Conservation (phyloP, 768 basidiomycete genomes). For the Panellus pusillus region DNA sequence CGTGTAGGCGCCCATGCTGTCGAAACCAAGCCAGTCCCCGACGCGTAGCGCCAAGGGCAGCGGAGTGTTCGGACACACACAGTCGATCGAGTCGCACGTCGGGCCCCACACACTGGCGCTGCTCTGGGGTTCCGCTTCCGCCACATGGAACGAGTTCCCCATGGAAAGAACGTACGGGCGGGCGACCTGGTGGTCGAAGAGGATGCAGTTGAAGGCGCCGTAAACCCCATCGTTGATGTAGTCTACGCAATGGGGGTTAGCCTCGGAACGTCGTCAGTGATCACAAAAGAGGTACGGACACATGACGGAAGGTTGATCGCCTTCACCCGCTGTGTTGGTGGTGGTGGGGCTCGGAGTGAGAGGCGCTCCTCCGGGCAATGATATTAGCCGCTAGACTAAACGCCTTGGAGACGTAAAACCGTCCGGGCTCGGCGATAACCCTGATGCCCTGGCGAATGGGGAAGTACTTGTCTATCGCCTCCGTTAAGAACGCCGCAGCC, state of each 20-base stretch:
- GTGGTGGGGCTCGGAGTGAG: slow-evolving; percentile 34
- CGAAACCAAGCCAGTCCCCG: slow-evolving; percentile 98
- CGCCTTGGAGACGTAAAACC: slow-evolving; percentile 90
- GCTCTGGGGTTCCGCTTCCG: slow-evolving; percentile 33
- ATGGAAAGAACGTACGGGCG: slow-evolving; percentile 80
- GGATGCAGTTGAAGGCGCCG: slow-evolving; percentile 93
- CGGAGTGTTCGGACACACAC: slow-evolving; percentile 65
- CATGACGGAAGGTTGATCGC: slow-evolving; percentile 69
- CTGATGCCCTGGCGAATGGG: slow-evolving; percentile 70
- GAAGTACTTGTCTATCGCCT: slow-evolving; percentile 78
- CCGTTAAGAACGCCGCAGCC: slow-evolving; percentile 68
- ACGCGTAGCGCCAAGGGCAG: slow-evolving; percentile 74
- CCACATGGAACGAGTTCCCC: slow-evolving; percentile 62
- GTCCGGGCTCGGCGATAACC: slow-evolving; percentile 94
- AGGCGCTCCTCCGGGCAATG: slow-evolving; percentile 81
- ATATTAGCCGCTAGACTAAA: slow-evolving; percentile 92
- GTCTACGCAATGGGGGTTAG: slow-evolving; percentile 68
- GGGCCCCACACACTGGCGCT: slow-evolving; percentile 92
- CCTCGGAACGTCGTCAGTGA: slow-evolving; percentile 21
- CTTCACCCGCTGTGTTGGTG: not conserved
- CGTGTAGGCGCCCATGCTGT: slow-evolving; percentile 99
- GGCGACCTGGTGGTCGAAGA: slow-evolving; percentile 95
- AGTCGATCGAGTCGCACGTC: slow-evolving; percentile 97
- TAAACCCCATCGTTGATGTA: slow-evolving; percentile 99
- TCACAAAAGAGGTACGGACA: slow-evolving; percentile 57